Evolutionary conservation across 2,329 filamentous ascomycete genomes (phyloP).

Genomic region (Epichloe scottii): DNA sequence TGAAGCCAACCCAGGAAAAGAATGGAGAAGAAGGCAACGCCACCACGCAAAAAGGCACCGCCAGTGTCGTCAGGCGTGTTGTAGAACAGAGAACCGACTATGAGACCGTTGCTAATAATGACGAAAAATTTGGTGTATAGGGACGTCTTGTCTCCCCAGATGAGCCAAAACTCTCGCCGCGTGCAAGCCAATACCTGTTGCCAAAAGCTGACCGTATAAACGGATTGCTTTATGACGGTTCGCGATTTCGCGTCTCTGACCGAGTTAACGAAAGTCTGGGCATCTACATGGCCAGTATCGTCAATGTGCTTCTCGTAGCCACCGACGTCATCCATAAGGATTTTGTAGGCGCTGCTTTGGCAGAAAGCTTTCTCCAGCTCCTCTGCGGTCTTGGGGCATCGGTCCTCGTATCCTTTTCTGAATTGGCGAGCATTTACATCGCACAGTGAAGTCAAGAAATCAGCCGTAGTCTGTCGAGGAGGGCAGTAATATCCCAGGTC

Average conservation of each 20-base stretch:
- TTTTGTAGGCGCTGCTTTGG: conserved; percentile 30
- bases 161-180: conserved; percentile 64
- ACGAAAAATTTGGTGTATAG: conserved; percentile 72
- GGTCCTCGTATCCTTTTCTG: not conserved
- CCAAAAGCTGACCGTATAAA: conserved; percentile 64
- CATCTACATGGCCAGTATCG: conserved; percentile 50
- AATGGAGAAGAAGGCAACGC: conserved; percentile 40
- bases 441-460: conserved; percentile 44
- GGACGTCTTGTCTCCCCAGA: conserved; percentile 61
- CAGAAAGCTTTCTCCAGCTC: conserved; percentile 24
- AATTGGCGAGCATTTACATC: conserved; percentile 4
- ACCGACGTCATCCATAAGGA: conserved; percentile 30
- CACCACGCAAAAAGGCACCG: conserved; percentile 47
- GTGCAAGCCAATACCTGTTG: conserved; percentile 59
- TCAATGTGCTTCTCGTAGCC: conserved; percentile 69
- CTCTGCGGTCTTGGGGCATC: conserved; percentile 39
- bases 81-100: conserved; percentile 71
- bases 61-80: conserved; percentile 45
- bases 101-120: conserved; percentile 58
- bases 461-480: conserved; percentile 45
- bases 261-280: conserved; percentile 53
- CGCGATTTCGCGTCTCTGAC: conserved; percentile 48
- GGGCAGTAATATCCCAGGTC: conserved; percentile 42
- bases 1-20: conserved; percentile 28
- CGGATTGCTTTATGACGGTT: conserved; percentile 7